Evolutionary conservation across 306 rosid genomes (phyloP).

Genomic region (Malus fusca): DNA sequence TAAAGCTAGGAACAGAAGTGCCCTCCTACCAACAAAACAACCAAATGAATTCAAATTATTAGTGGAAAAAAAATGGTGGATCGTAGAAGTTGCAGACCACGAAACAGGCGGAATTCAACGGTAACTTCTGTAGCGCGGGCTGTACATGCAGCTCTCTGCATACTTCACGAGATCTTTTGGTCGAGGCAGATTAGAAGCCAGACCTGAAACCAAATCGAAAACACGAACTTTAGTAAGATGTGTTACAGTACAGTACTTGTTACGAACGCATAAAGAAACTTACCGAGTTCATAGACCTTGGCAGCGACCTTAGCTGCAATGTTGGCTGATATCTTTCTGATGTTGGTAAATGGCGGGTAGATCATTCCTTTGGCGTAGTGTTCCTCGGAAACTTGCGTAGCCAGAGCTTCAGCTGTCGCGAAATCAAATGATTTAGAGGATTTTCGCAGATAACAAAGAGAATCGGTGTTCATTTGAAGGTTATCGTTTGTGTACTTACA

Average conservation of each 20-base stretch:
- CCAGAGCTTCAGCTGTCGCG: slow-evolving; percentile 87
- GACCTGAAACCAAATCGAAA: slow-evolving; percentile 40
- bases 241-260: not conserved
- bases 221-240: not conserved
- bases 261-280: slow-evolving; percentile 15
- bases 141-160: slow-evolving; percentile 96
- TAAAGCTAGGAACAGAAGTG: not conserved
- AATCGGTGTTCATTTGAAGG: not conserved
- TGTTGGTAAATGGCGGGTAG: slow-evolving; percentile 93
- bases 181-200: slow-evolving; percentile 88
- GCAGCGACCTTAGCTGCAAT: slow-evolving; percentile 94
- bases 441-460: not conserved
- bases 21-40: not conserved
- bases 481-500: slow-evolving; percentile 42
- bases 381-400: slow-evolving; percentile 64
- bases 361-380: slow-evolving; percentile 79
- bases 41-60: not conserved
- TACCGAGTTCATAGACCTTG: slow-evolving; percentile 80
- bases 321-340: slow-evolving; percentile 89
- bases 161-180: slow-evolving; percentile 86
- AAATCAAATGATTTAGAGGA: not conserved
- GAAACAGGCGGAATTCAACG: slow-evolving; percentile 26
- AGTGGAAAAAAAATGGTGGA: not conserved
- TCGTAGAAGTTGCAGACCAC: not conserved
- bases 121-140: slow-evolving; percentile 77